A percentile compares a stretch with the other conserved stretches of the same genome.
These are phyloP conservation scores for Chaetomium fimeti DNA, from an alignment of 495 filamentous ascomycete genomes.

Conservation along the genomic window DNA sequence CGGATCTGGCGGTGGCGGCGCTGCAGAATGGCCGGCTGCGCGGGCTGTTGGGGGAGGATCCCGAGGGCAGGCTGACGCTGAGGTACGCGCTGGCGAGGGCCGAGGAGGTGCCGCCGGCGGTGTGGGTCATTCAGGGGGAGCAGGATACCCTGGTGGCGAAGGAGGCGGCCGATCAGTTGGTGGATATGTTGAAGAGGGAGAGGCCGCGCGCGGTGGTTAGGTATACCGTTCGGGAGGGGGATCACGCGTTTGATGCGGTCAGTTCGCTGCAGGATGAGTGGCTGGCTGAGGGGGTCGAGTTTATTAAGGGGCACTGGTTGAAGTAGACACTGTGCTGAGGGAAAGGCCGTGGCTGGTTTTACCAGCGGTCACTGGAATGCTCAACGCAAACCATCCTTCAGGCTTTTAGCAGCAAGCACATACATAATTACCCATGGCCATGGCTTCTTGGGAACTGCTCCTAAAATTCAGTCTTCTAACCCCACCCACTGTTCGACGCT, in stretches of 20 bases:
- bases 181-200: conserved; percentile 14
- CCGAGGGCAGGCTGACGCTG: conserved; percentile 16
- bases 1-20: conserved; percentile 13
- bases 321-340: too few relatives aligned
- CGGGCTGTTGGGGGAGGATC: conserved; percentile 21
- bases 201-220: conserved; percentile 16
- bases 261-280: conserved; percentile 17
- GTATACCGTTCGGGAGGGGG: conserved; percentile 23
- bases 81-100: conserved; percentile 14
- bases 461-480: too few relatives aligned
- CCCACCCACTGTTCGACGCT: too few relatives aligned
- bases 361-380: too few relatives aligned
- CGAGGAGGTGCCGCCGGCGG: conserved; percentile 14
- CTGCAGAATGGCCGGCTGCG: conserved; percentile 6
- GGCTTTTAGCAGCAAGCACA: too few relatives aligned
- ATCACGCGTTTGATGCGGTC: conserved; percentile 24
- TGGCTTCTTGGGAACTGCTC: too few relatives aligned
- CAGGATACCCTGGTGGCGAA: conserved; percentile 20
- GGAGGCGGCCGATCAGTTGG: conserved; percentile 24
- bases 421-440: too few relatives aligned
- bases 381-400: too few relatives aligned
- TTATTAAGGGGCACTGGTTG: conserved; percentile 27
- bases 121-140: conserved; percentile 29
- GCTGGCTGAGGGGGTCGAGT: conserved; percentile 26
- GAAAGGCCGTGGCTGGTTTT: too few relatives aligned